A percentile compares a stretch with the other conserved stretches of the same genome.
Conservation (phyloP, 805 yeast species). For the Sugiyamaella americana region DNA sequence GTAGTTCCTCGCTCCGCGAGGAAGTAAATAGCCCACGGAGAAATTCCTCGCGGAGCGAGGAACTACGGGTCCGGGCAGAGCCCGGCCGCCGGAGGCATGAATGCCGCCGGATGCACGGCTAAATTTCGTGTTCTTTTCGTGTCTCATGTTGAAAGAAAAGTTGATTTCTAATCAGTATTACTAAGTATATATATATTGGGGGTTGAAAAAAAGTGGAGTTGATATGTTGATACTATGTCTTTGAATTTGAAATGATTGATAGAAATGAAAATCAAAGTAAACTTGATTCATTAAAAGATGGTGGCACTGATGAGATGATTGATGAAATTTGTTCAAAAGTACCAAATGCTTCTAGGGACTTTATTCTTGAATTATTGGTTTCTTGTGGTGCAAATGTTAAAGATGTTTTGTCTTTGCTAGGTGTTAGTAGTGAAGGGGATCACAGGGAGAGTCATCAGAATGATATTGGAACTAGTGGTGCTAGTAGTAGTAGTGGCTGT, state of each 20-base stretch:
- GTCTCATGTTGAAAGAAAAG: neutral
- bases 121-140: neutral
- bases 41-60: neutral
- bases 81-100: neutral
- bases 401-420: slow-evolving; percentile 38
- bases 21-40: too few relatives aligned
- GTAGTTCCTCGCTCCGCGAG: too few relatives aligned
- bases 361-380: slow-evolving; percentile 45
- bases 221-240: neutral
- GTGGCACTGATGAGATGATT: slow-evolving; percentile 24
- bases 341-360: slow-evolving; percentile 40
- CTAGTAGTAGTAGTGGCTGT: neutral
- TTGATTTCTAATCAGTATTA: neutral
- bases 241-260: neutral
- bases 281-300: neutral
- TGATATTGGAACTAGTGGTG: neutral
- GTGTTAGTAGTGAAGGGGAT: neutral
- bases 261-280: neutral
- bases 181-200: too few relatives aligned
- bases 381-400: slow-evolving; percentile 50
- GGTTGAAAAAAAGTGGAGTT: neutral
- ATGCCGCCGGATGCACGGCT: neutral
- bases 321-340: slow-evolving; percentile 33
- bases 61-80: neutral
- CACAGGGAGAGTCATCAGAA: neutral